These are phyloP conservation scores for Aurantiochytrium sp. DNA, from an alignment of 108 stramenopile species.

Conservation along the genomic window DNA sequence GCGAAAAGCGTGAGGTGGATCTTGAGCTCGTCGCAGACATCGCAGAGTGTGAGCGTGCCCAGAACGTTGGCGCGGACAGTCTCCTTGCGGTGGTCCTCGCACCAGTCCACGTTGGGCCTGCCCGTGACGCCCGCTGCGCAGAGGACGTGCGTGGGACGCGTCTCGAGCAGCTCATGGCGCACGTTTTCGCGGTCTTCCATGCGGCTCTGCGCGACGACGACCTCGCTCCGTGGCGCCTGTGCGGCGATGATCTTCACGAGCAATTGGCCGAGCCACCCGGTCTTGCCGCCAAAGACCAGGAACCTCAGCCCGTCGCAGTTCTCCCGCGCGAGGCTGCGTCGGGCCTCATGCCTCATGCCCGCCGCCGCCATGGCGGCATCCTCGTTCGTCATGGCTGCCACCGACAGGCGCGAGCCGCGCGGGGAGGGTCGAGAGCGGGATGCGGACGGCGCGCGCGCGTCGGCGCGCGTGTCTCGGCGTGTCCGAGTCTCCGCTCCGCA, in stretches of 20 bases:
- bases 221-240: conserved; percentile 57
- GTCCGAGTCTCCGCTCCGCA: too few species aligned
- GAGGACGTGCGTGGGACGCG: conserved; percentile 91
- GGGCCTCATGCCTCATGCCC: not conserved
- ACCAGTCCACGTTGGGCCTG: conserved; percentile 99
- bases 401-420: not conserved
- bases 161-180: conserved; percentile 72
- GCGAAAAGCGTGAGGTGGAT: conserved; percentile 98
- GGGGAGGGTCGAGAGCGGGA: too few species aligned
- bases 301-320: conserved; percentile 32
- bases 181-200: conserved; percentile 85
- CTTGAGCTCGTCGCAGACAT: conserved; percentile 69
- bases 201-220: conserved; percentile 77
- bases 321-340: not conserved
- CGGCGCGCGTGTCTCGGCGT: too few species aligned
- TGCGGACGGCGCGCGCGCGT: too few species aligned
- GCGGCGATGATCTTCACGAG: conserved; percentile 63
- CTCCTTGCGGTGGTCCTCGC: conserved; percentile 89
- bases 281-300: conserved; percentile 89
- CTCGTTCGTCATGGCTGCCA: not conserved
- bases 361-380: not conserved
- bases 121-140: conserved; percentile 99
- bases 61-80: conserved; percentile 95
- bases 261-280: conserved; percentile 94
- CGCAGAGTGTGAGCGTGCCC: conserved; percentile 89